Evolutionary conservation across 2,329 filamentous ascomycete genomes (phyloP).

Genomic region (Dothideomycetes sp.): DNA sequence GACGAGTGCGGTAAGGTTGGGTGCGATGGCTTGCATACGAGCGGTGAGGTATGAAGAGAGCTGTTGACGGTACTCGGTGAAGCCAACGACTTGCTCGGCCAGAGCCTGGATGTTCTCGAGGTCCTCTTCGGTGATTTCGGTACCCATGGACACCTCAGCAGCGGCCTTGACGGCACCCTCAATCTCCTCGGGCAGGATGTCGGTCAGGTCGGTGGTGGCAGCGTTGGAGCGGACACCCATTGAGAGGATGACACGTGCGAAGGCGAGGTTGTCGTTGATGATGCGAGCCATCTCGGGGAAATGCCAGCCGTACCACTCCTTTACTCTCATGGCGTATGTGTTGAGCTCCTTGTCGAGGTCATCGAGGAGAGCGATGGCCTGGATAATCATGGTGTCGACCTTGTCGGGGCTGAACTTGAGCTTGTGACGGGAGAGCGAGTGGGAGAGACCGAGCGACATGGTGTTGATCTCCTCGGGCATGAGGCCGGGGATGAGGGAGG

Average conservation of each 20-base stretch:
- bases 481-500: conserved; percentile 82
- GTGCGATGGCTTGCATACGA: conserved; percentile 93
- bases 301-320: conserved; percentile 99
- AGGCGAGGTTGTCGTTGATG: conserved; percentile 92
- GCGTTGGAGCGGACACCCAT: conserved; percentile 84
- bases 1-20: conserved; percentile 86
- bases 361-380: conserved; percentile 86
- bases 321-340: conserved; percentile 96
- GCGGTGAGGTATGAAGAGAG: conserved; percentile 81
- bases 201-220: conserved; percentile 64
- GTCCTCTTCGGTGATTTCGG: conserved; percentile 88
- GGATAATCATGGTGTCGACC: conserved; percentile 98
- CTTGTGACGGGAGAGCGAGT: conserved; percentile 94
- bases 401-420: conserved; percentile 98
- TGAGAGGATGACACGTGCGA: conserved; percentile 74
- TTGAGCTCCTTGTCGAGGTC: conserved; percentile 98
- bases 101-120: conserved; percentile 84
- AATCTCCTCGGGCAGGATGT: conserved; percentile 90
- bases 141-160: conserved; percentile 96
- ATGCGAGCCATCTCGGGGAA: conserved; percentile 98
- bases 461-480: conserved; percentile 77
- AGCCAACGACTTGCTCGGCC: conserved; percentile 84
- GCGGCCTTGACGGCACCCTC: conserved; percentile 85
- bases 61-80: conserved; percentile 81
- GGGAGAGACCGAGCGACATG: conserved; percentile 91